Evolutionary conservation across 1,284 basidiomycete species (phyloP).

Genomic region (Agaricales sp.): DNA sequence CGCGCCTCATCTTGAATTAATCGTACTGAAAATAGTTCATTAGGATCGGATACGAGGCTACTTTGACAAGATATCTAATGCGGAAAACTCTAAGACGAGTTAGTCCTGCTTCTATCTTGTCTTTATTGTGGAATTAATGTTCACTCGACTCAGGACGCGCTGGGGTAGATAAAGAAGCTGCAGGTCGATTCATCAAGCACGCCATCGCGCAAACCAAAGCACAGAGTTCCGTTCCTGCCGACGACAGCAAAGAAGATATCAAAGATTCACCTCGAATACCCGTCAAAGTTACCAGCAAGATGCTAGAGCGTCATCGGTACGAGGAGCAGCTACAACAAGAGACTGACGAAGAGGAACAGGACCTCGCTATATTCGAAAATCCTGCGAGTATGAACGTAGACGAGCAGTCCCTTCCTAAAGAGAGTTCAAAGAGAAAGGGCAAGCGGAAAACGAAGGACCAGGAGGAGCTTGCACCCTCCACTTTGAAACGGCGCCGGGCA

Average conservation of each 20-base stretch:
- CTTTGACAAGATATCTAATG: constrained; percentile 69
- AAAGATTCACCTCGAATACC: constrained; percentile 27
- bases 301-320: constrained; percentile 55
- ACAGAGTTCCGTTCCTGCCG: not conserved
- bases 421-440: constrained; percentile 16
- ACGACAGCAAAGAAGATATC: constrained; percentile 11
- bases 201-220: constrained; percentile 57
- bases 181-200: constrained; percentile 70
- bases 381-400: constrained; percentile 17
- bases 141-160: constrained; percentile 38
- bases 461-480: constrained; percentile 11
- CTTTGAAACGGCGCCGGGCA: constrained; percentile 39
- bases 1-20: constrained; percentile 2
- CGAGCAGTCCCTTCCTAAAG: constrained; percentile 7
- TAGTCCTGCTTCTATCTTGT: constrained; percentile 16
- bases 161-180: constrained; percentile 65
- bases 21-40: constrained; percentile 1
- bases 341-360: constrained; percentile 32
- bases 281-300: constrained; percentile 54
- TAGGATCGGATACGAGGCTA: constrained; percentile 69
- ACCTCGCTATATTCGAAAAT: constrained; percentile 17
- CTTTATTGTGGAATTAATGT: constrained; percentile 1
- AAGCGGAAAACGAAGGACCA: constrained; percentile 34
- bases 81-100: constrained; percentile 59
- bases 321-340: constrained; percentile 40